A percentile compares a stretch with the other conserved stretches of the same genome.
These are phyloP conservation scores for Leptographium radiaticola DNA, from an alignment of 2,329 filamentous ascomycete species.

Conservation along the genomic window DNA sequence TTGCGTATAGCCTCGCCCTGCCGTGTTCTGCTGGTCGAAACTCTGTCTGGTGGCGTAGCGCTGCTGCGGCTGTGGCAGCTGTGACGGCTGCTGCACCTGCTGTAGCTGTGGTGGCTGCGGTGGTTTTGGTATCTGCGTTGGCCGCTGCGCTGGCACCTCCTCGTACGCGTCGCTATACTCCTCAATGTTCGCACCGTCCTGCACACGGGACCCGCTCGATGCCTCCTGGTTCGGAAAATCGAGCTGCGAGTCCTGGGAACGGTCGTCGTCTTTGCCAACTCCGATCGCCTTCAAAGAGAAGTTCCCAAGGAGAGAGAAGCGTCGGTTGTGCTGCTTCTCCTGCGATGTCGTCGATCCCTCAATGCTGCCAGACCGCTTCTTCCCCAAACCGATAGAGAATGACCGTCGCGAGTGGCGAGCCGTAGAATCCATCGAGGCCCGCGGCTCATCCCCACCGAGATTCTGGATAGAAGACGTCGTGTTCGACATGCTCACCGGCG, in stretches of 20 bases:
- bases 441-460: slow-evolving; percentile 21
- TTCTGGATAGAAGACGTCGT: slow-evolving; percentile 11
- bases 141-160: neutral
- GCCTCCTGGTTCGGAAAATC: slow-evolving; percentile 40
- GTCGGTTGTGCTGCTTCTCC: slow-evolving; percentile 41
- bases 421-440: slow-evolving; percentile 55
- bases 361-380: slow-evolving; percentile 58
- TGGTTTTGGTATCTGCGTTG: neutral
- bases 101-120: slow-evolving; percentile 4
- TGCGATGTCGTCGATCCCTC: slow-evolving; percentile 40
- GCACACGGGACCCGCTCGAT: slow-evolving; percentile 1
- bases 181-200: neutral
- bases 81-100: neutral
- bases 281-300: slow-evolving; percentile 55
- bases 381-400: slow-evolving; percentile 54
- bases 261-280: slow-evolving; percentile 39
- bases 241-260: slow-evolving; percentile 33
- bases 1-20: neutral
- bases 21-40: neutral
- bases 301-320: slow-evolving; percentile 58
- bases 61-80: neutral
- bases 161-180: slow-evolving; percentile 18
- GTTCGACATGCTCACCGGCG: slow-evolving; percentile 76
- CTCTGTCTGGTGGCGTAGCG: neutral
- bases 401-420: slow-evolving; percentile 48